These are phyloP conservation scores for Cystoisospora suis DNA, from an alignment of 169 alveolate genomes.

Conservation along the genomic window DNA sequence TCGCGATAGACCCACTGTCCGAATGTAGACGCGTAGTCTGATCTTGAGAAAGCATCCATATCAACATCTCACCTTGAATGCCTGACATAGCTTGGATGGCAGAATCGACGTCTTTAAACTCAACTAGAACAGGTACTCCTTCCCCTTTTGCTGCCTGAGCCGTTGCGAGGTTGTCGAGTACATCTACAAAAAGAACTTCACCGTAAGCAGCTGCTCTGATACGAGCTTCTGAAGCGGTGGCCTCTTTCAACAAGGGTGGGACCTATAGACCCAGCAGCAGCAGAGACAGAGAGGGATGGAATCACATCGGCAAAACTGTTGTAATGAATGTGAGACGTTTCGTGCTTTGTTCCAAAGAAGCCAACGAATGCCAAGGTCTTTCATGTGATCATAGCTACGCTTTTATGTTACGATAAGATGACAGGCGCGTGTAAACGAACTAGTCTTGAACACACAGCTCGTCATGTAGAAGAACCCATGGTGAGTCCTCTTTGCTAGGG, in stretches of 20 bases:
- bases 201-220: conserved; percentile 17
- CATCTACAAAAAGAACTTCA: background rate
- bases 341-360: too few relatives aligned
- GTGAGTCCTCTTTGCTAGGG: too few relatives aligned
- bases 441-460: too few relatives aligned
- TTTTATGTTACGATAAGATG: too few relatives aligned
- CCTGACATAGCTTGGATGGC: conserved; percentile 30
- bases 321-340: too few relatives aligned
- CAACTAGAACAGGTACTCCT: conserved; percentile 29
- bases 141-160: conserved; percentile 18
- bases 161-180: background rate
- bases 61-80: conserved; percentile 21
- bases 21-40: too few relatives aligned
- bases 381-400: too few relatives aligned
- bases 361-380: too few relatives aligned
- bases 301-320: background rate
- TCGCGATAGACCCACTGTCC: too few relatives aligned
- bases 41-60: too few relatives aligned
- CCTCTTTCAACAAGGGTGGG: background rate
- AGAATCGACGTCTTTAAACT: conserved; percentile 31
- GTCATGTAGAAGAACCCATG: too few relatives aligned
- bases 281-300: background rate
- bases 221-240: conserved; percentile 14
- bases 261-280: background rate
- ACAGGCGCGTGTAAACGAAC: too few relatives aligned